Conservation (phyloP, 148 eudicot genomes). For the Suaeda aralocaspica region DNA sequence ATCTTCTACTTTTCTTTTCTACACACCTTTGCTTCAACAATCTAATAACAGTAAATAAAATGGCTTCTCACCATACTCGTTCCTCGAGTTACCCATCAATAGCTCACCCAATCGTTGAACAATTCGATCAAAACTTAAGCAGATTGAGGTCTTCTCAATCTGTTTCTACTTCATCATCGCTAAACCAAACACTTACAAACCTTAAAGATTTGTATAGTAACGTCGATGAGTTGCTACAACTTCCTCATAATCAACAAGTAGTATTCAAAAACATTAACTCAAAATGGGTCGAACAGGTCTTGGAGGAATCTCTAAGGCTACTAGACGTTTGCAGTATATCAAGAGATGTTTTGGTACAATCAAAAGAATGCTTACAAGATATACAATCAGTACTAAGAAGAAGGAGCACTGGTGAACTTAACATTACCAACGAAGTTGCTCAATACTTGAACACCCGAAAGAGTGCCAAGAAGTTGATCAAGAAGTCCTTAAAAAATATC, state of each 20-base stretch:
- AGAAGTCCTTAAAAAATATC: conserved; percentile 19
- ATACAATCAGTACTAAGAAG: conserved; percentile 30
- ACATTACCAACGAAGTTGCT: neutral
- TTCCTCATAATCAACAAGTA: conserved; percentile 19
- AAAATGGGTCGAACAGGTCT: conserved; percentile 14
- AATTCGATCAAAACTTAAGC: conserved; percentile 15
- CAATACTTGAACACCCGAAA: conserved; percentile 18
- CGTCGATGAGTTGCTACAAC: conserved; percentile 31
- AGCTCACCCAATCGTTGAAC: conserved; percentile 14
- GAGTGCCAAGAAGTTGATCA: conserved; percentile 14
- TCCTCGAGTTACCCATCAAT: conserved; percentile 22
- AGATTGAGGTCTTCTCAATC: no score
- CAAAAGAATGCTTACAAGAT: conserved; percentile 23
- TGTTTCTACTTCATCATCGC: conserved; percentile 25
- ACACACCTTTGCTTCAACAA: neutral
- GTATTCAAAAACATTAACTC: conserved; percentile 4
- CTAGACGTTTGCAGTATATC: conserved; percentile 29
- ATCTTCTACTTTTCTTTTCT: neutral
- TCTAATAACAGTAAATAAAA: neutral
- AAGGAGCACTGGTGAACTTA: conserved; percentile 19
- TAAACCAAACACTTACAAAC: conserved; percentile 18
- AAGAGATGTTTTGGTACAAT: conserved; percentile 20
- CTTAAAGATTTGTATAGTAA: conserved; percentile 19
- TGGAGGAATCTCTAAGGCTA: conserved; percentile 31
- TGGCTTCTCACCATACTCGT: no score